A percentile compares a stretch with the other conserved stretches of the same genome.
Evolutionary conservation across 2,329 filamentous ascomycete genomes (phyloP).

Genomic region (Dactylonectria macrodidyma): DNA sequence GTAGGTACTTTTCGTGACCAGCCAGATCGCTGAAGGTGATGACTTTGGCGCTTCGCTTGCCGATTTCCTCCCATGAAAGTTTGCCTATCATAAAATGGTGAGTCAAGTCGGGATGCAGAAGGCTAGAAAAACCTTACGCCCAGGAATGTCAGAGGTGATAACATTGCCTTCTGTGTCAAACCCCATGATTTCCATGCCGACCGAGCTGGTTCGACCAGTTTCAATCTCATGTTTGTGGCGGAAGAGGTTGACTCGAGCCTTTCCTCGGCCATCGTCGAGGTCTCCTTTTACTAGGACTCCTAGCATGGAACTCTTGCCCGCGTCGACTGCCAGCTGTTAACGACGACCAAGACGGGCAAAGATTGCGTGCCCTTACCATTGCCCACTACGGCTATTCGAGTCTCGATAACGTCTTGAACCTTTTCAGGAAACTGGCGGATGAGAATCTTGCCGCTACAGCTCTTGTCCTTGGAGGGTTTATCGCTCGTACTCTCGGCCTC

Average conservation of each 20-base stretch:
- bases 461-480: slow-evolving; percentile 76
- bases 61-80: slow-evolving; percentile 97
- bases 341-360: background rate
- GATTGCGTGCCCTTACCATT: slow-evolving; percentile 72
- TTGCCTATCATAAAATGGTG: slow-evolving; percentile 59
- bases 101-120: slow-evolving; percentile 21
- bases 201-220: slow-evolving; percentile 93
- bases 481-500: slow-evolving; percentile 74
- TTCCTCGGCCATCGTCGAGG: slow-evolving; percentile 93
- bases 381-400: slow-evolving; percentile 94
- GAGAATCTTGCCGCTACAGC: slow-evolving; percentile 88
- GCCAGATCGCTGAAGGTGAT: slow-evolving; percentile 97
- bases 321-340: slow-evolving; percentile 77
- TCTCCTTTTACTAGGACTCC: slow-evolving; percentile 96
- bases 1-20: slow-evolving; percentile 93
- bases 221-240: slow-evolving; percentile 98
- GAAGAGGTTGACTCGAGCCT: slow-evolving; percentile 95
- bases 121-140: slow-evolving; percentile 70
- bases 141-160: slow-evolving; percentile 84
- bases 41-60: slow-evolving; percentile 93
- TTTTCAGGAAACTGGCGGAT: slow-evolving; percentile 81
- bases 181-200: slow-evolving; percentile 99
- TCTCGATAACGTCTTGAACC: slow-evolving; percentile 93
- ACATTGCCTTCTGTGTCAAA: slow-evolving; percentile 91
- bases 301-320: slow-evolving; percentile 95